Evolutionary conservation across 2,329 filamentous ascomycete genomes (phyloP), one percentile per base, ranked within the genome.

Genomic region (Aspergillus tamarii): DNA sequence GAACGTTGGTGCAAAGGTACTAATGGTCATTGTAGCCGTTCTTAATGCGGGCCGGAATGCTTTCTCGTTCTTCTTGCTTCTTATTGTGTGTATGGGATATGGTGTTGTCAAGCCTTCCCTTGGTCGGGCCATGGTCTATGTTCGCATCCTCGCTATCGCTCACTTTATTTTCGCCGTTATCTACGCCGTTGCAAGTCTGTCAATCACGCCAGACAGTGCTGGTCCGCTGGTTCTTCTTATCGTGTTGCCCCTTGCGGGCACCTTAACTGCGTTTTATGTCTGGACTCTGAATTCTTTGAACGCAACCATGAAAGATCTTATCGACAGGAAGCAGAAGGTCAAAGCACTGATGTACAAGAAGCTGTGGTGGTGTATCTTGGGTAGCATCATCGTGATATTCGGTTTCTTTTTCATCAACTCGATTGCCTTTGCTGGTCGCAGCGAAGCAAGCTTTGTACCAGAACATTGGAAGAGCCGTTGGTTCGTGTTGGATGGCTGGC

Each of bases 81-180:
- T 99, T 59, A 98, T 99, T 70, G 95, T 99, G 36, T 99, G 95
- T 79, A 99, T 99, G 95, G 95, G 95, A 36, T 99, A 99, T 73
- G 95, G 95, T 71, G 96, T 99, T 28, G 96, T 99, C 69, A 98
- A 98, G 81, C 91, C 90, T 2, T 93, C 91, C 2, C 86, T 99
- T 5, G 95, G 95, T 63, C 91, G 90, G 73, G 94, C 93, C 14
- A 99, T 99, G 95, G 88, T 94, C 69, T 94, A 92, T 72, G 94
- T 97, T 50, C 92, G 95, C 64, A 91, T 91, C 82, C 87, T 99
- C 21, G 95, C 95, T 19, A 90, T 94, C 66, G 92, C 90, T 2
- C 95, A 99, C 80, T 99, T 99, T 74, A 83, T 96, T 59, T 99
- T 99, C 72, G 95, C 94, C 26, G 87, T 98, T 65, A 90, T 97